phyloP scores from a whole-genome alignment of 2,329 filamentous ascomycete genomes.

The Xylaria digitata region DNA sequence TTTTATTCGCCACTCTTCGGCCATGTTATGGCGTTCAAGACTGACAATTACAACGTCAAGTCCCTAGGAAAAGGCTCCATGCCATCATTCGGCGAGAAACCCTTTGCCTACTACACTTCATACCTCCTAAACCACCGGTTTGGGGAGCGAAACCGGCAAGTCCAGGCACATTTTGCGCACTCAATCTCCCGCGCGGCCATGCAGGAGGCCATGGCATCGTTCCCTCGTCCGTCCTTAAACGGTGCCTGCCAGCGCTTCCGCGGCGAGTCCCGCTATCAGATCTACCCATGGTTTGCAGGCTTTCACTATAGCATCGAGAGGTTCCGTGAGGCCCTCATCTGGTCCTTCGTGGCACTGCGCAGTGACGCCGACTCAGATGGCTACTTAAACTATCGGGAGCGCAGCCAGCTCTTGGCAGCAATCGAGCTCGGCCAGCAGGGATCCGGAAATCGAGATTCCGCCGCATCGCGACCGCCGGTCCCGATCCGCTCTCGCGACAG shows the following conservation, averaged over 20 bases:
- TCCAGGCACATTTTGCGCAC: constrained; percentile 57
- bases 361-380: constrained; percentile 54
- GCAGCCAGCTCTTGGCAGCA: constrained; percentile 52
- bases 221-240: constrained; percentile 54
- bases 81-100: constrained; percentile 58
- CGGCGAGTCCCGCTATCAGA: constrained; percentile 56
- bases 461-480: constrained; percentile 48
- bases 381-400: constrained; percentile 55
- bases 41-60: constrained; percentile 54
- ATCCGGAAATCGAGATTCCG: constrained; percentile 37
- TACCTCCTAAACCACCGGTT: constrained; percentile 59
- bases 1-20: constrained; percentile 58
- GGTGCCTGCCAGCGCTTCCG: constrained; percentile 57
- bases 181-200: constrained; percentile 55
- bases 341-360: constrained; percentile 56
- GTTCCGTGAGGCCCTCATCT: constrained; percentile 56
- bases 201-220: constrained; percentile 55
- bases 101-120: constrained; percentile 58
- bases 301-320: constrained; percentile 59
- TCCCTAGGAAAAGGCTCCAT: constrained; percentile 47
- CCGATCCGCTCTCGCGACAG: constrained; percentile 50
- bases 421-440: constrained; percentile 51
- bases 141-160: constrained; percentile 57
- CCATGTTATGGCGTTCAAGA: constrained; percentile 56
- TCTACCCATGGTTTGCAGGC: constrained; percentile 56